Evolutionary conservation across 352 stramenopile genomes (phyloP).

Genomic region (Globisporangium nagaii): DNA sequence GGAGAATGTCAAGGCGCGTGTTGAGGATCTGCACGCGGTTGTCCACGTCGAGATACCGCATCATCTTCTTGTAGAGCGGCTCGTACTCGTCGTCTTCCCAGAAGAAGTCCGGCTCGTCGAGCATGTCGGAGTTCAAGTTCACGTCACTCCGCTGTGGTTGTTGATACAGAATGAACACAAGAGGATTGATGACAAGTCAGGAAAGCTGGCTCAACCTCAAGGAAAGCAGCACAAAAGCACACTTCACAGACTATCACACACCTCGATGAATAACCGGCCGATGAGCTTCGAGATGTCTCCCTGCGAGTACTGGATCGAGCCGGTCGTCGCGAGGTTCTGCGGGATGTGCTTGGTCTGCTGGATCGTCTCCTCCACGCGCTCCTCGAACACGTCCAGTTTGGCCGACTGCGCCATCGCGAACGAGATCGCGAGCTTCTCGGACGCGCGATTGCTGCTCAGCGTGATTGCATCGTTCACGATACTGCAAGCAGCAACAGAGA

Average conservation of each 20-base stretch:
- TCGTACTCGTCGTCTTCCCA: slow-evolving; percentile 93
- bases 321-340: slow-evolving; percentile 79
- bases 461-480: slow-evolving; percentile 85
- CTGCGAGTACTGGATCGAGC: slow-evolving; percentile 89
- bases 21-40: slow-evolving; percentile 92
- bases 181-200: not conserved
- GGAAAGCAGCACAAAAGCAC: too few species aligned
- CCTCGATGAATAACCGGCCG: slow-evolving; percentile 86
- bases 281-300: slow-evolving; percentile 90
- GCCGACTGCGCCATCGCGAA: slow-evolving; percentile 92
- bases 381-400: slow-evolving; percentile 93
- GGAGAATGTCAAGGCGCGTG: slow-evolving; percentile 90
- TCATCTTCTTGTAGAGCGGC: slow-evolving; percentile 88
- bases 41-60: slow-evolving; percentile 91
- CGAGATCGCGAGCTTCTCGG: slow-evolving; percentile 89
- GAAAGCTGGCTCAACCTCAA: too few species aligned
- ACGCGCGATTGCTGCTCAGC: slow-evolving; percentile 70
- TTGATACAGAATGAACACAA: slow-evolving; percentile 14
- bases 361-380: slow-evolving; percentile 84
- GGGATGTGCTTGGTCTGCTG: slow-evolving; percentile 86
- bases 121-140: slow-evolving; percentile 93
- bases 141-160: slow-evolving; percentile 78
- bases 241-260: too few species aligned
- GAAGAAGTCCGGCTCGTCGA: slow-evolving; percentile 93
- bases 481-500: not conserved